Evolutionary conservation across 2,329 filamentous ascomycete species (phyloP).

Genomic region (Aspergillus pseudoglaucus): DNA sequence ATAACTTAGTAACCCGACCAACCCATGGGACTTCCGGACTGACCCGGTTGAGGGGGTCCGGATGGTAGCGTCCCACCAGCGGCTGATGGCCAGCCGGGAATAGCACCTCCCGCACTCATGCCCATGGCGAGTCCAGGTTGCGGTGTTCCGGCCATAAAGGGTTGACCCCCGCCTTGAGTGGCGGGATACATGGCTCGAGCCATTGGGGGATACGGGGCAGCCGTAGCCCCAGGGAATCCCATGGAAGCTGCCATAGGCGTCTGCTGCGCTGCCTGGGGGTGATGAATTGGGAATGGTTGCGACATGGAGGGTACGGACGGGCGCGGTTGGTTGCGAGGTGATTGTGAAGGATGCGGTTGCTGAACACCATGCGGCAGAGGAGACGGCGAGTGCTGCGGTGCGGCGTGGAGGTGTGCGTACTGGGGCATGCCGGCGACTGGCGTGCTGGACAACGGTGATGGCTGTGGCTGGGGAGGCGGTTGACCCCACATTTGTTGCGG

Average conservation of each 20-base stretch:
- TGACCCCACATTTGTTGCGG: slow-evolving; percentile 64
- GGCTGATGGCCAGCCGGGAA: slow-evolving; percentile 32
- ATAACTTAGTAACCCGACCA: slow-evolving; percentile 32
- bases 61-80: slow-evolving; percentile 32
- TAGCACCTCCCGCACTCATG: slow-evolving; percentile 28
- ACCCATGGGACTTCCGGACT: slow-evolving; percentile 32
- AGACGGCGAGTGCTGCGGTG: slow-evolving; percentile 33
- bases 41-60: slow-evolving; percentile 32
- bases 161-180: slow-evolving; percentile 27
- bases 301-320: slow-evolving; percentile 32
- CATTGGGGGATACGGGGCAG: slow-evolving; percentile 29
- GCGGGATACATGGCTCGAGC: slow-evolving; percentile 33
- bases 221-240: slow-evolving; percentile 28
- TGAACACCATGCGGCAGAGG: slow-evolving; percentile 28
- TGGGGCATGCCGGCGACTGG: slow-evolving; percentile 38
- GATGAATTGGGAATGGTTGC: slow-evolving; percentile 31
- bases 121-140: slow-evolving; percentile 31
- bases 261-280: slow-evolving; percentile 27
- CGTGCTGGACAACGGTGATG: slow-evolving; percentile 44
- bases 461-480: slow-evolving; percentile 57
- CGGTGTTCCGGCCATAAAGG: slow-evolving; percentile 27
- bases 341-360: slow-evolving; percentile 34
- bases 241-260: slow-evolving; percentile 29
- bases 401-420: slow-evolving; percentile 34
- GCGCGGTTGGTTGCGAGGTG: slow-evolving; percentile 36